Base-by-base conservation (phyloP, 495 filamentous ascomycete genomes). In the Hypoxylon lienhwacheense region DNA sequence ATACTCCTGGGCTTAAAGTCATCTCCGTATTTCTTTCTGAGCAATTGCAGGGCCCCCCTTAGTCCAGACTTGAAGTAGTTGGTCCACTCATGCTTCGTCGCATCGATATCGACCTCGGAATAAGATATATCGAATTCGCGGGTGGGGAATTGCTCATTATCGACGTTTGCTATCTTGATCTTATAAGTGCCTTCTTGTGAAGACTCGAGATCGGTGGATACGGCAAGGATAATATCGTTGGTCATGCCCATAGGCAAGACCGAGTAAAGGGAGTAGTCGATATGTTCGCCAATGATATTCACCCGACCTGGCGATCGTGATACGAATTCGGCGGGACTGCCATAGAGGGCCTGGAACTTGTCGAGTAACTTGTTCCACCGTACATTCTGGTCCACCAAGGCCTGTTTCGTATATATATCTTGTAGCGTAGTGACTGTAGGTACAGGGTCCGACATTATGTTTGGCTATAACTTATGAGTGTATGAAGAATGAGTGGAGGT, bases 201-300 rank as follows among this genome's bases (percentile, higher is more conserved):
- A 10, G 69, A 41, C 10, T 70, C 70, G 0, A 80, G 68, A 54
- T 79, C 68, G 31, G 82, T 79, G 34, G 85, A 85, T 32, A 97
- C 89, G 40, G 92, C 93, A 50, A 98, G 79, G 32, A 98, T 80
- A 46, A 91, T 83, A 68, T 98, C 93, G 39, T 89, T 88, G 12
- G 85, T 90, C 57, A 97, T 87, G 46, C 91, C 93, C 81, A 96
- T 97, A 42, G 93, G 93, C 12, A 98, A 77, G 37, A 97, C 92
- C 66, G 92, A 84, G 75, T 97, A 98, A 26, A 97, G 83, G 14
- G 89, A 95, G 71, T 98, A 98, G 77, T 98, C 93, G 65, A 98
- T 97, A 73, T 98, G 93, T 77, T 98, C 93, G 66, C 93, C 93
- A 63, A 98, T 97, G 68, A 98, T 93, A 77, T 97, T 97, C 53